phyloP scores from a whole-genome alignment of 2,329 filamentous ascomycete genomes.

The Xylariaceae sp. region DNA sequence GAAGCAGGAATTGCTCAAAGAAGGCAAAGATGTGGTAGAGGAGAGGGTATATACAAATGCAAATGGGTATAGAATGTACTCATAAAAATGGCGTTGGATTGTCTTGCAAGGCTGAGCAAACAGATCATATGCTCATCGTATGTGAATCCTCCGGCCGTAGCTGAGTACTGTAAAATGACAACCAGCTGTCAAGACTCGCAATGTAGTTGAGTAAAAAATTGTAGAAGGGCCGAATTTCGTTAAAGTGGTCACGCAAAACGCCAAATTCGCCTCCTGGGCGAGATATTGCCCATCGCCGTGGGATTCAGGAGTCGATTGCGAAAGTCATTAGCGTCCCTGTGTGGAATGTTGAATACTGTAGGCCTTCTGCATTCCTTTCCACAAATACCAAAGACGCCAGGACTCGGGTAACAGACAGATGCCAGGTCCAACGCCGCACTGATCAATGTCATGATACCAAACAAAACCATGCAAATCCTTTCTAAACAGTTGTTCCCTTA shows the following conservation, averaged over 20 bases:
- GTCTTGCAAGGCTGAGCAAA: constrained; percentile 24
- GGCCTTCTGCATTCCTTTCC: too few species aligned
- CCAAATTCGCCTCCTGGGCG: too few species aligned
- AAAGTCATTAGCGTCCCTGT: constrained; percentile 14
- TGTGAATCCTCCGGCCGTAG: constrained; percentile 14
- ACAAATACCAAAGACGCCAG: constrained; percentile 25
- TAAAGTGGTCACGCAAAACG: too few species aligned
- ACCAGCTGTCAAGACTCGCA: constrained; percentile 21
- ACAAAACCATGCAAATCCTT: constrained; percentile 25
- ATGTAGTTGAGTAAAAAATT: constrained; percentile 22
- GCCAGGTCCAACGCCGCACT: constrained; percentile 25
- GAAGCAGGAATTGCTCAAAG: constrained; percentile 21
- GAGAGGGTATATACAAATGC: constrained; percentile 16
- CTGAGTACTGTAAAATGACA: constrained; percentile 16
- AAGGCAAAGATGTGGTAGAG: constrained; percentile 17
- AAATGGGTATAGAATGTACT: constrained; percentile 21
- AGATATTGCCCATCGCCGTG: too few species aligned
- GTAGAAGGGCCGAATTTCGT: constrained; percentile 24
- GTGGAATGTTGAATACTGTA: constrained; percentile 15
- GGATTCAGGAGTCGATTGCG: too few species aligned
- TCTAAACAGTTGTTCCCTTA: constrained; percentile 26
- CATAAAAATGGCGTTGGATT: constrained; percentile 16
- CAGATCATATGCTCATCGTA: constrained; percentile 25
- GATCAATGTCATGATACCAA: constrained; percentile 23
- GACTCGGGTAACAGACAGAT: constrained; percentile 20